A percentile compares a stretch with the other conserved stretches of the same genome.
phyloP scores from a whole-genome alignment of 2,329 filamentous ascomycete genomes.

The Emmonsia crescens region DNA sequence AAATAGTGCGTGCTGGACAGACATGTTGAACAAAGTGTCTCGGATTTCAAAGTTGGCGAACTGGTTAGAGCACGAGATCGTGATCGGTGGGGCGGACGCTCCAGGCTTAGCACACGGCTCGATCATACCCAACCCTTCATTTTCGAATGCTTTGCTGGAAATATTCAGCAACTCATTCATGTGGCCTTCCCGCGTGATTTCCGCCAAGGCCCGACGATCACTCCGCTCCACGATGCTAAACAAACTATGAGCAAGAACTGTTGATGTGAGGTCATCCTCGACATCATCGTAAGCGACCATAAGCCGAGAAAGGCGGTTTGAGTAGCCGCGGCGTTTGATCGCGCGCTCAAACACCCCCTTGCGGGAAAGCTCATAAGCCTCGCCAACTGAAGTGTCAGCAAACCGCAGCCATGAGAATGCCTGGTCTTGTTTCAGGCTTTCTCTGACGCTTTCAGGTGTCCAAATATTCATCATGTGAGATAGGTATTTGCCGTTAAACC shows the following conservation, averaged over 20 bases:
- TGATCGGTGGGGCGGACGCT: conserved; percentile 75
- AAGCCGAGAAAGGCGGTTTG: conserved; percentile 54
- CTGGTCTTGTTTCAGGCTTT: conserved; percentile 46
- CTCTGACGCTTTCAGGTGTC: conserved; percentile 64
- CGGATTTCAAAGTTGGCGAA: conserved; percentile 52
- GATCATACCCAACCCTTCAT: conserved; percentile 62
- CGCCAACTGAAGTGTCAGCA: conserved; percentile 61
- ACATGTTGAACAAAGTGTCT: conserved; percentile 65
- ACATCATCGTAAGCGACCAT: conserved; percentile 57
- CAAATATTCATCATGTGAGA: conserved; percentile 83
- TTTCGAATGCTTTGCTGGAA: conserved; percentile 51
- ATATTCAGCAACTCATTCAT: conserved; percentile 72
- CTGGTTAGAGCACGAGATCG: conserved; percentile 63
- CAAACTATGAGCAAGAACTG: conserved; percentile 59
- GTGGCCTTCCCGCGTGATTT: conserved; percentile 60
- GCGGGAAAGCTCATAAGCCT: conserved; percentile 60
- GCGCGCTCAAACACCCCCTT: conserved; percentile 65
- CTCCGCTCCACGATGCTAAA: conserved; percentile 67
- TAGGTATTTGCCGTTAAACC: conserved; percentile 69
- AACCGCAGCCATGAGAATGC: conserved; percentile 89
- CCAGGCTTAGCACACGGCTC: conserved; percentile 72
- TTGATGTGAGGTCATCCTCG: conserved; percentile 49
- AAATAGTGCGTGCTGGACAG: conserved; percentile 64
- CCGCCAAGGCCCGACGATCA: conserved; percentile 54
- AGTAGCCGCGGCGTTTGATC: conserved; percentile 42